Evolutionary conservation across 441 rosid genomes (phyloP), one percentile per base, ranked within the genome.

Genomic region (Euphorbia celastroides): DNA sequence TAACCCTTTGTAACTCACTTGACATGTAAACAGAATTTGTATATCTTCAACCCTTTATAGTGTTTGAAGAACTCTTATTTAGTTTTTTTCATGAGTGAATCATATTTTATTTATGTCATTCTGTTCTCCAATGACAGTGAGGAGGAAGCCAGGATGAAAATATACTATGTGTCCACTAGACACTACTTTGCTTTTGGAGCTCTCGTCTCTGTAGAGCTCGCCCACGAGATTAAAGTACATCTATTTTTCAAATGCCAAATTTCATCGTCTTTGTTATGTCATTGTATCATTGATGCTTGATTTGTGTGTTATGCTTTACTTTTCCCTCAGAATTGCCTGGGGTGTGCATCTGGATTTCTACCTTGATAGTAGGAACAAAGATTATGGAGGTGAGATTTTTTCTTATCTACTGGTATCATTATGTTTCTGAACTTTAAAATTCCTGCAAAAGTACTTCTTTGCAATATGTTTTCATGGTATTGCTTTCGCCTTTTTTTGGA

Each of bases 331-430:
- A 87, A 42, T 66, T 91, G 75, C 83, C 87, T 0, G 70, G 78
- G 41, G 96, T 91, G 97, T 91, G 71, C 96, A 88, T 66, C 97
- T 93, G 20, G 96, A 91, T 81, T 91, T 96, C 3, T 91, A 87
- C 78, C 63, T 91, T 74, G 93, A 91, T 78, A 89, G 87, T 57
- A 88, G 65, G 79, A 88, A 91, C 77, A 84, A 92, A 70, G 88
- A 89, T 68, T 92, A 92, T 62, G 97, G 97, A 77, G 97, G 97
- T 90, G 74, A 76, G 68, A 5, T 28, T 2, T 13, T n/a, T 52
- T 28, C 20, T 42, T 44, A 23, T 64, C 31, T 22, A 30, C 2
- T 26, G 54, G 20, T 44, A 30, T 48, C 23, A 11, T 34, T 57
- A 25, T 23, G 38, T 19, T 26, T 41, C 23, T 13, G 58, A n/a